A percentile compares a stretch with the other conserved stretches of the same genome.
phyloP scores from a whole-genome alignment of 371 early-diverging fungal species.

The Encephalitozoon romaleae region DNA sequence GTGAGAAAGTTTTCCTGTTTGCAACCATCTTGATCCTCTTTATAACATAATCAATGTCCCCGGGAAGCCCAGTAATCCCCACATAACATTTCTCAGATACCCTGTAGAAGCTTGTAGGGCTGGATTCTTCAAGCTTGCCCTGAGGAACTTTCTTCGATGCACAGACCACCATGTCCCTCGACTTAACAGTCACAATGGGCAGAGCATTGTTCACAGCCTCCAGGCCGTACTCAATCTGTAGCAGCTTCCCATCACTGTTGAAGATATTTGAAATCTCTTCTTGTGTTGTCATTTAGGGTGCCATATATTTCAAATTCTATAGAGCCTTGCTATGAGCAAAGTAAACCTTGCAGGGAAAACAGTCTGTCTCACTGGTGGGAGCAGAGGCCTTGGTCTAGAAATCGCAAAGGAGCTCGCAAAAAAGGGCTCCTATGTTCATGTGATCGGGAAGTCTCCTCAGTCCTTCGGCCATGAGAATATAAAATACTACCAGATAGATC shows the following conservation, averaged over 20 bases:
- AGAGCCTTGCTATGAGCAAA: neutral
- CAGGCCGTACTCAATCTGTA: constrained; percentile 61
- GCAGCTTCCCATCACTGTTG: constrained; percentile 57
- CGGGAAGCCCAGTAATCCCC: constrained; percentile 48
- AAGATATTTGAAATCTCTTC: constrained; percentile 56
- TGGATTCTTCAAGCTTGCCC: constrained; percentile 49
- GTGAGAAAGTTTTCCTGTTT: constrained; percentile 23
- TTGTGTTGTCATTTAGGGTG: constrained; percentile 28
- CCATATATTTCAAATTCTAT: neutral
- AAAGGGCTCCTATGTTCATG: neutral
- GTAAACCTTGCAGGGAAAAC: neutral
- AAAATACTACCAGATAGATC: constrained; percentile 30
- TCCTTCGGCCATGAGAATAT: constrained; percentile 13
- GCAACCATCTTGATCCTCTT: constrained; percentile 36
- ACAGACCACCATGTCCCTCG: constrained; percentile 43
- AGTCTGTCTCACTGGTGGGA: constrained; percentile 29
- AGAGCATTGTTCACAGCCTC: constrained; percentile 56
- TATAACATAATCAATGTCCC: constrained; percentile 53
- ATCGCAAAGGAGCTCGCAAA: constrained; percentile 16
- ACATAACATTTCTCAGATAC: constrained; percentile 37
- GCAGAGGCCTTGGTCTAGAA: constrained; percentile 30
- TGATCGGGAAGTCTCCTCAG: constrained; percentile 13
- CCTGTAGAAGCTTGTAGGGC: constrained; percentile 27
- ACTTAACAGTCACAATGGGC: constrained; percentile 49
- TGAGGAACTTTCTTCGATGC: constrained; percentile 47